Evolutionary conservation across 306 rosid species (phyloP), one percentile per base, ranked within the genome.

Genomic region (Cotoneaster glaucophyllus): DNA sequence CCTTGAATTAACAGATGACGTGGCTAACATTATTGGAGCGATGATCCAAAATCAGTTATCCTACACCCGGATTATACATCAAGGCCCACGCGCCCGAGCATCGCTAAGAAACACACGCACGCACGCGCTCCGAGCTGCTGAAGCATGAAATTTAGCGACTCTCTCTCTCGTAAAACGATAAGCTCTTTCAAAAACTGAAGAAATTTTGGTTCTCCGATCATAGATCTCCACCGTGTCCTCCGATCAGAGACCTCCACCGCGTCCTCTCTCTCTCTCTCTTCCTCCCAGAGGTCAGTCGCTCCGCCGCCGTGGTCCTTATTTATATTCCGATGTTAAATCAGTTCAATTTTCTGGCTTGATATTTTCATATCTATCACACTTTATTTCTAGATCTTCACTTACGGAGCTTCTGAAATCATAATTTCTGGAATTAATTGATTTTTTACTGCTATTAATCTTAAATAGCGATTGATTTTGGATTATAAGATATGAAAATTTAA

Each of bases 361-460:
- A 21, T 32, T 78, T 32, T 29, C 75, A 59, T 70, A 78, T 78
- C 64, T 77, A 12, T 22, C 63, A 0, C 62, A 58, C 53, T 77
- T 77, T 21, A 28, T 70, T 25, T 67, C 11, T 48, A 37, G 77
- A 70, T 71, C 77, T 50, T 71, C 26, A 21, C 32, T 19, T 26
- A 28, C 4, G 1, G 9, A 56, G 50, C 62, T 28, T 29, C 21
- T 5, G 3, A 19, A 12, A 5, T 28, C 11, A 14, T 8, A 56
- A 13, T 53, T 56, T 2, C 58, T 67, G 22, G 39, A 62, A 53
- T 31, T n/a, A 3, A 8, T 6, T 6, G n/a, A 34, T 44, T 10
- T 28, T 11, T n/a, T 41, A 48, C 26, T 63, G 24, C 6, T 41
- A 58, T 44, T 41, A 8, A 43, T 1, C 44, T 24, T 4, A 56